phyloP scores from a whole-genome alignment of 1,139 yeast species.

The Hansenula sp. region DNA sequence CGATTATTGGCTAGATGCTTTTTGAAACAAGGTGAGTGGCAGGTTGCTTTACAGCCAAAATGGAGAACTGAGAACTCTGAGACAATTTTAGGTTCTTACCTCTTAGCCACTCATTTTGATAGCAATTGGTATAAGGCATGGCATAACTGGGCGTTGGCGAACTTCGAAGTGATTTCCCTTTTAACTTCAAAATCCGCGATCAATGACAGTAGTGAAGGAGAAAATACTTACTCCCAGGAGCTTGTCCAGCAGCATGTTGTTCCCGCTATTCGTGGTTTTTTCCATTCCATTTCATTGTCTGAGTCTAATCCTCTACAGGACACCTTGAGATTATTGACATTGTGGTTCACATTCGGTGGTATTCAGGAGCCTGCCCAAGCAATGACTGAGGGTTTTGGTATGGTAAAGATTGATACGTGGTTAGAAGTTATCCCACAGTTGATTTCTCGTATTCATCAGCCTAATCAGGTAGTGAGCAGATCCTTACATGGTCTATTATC shows the following conservation, averaged over 20 bases:
- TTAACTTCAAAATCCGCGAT: slow-evolving; percentile 39
- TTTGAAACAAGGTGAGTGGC: slow-evolving; percentile 98
- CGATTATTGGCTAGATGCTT: slow-evolving; percentile 88
- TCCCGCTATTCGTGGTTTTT: slow-evolving; percentile 93
- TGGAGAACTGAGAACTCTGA: slow-evolving; percentile 72
- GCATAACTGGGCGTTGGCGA: slow-evolving; percentile 99
- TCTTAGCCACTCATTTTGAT: slow-evolving; percentile 93
- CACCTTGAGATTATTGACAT: slow-evolving; percentile 79
- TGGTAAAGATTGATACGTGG: slow-evolving; percentile 93
- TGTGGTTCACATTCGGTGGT: slow-evolving; percentile 97
- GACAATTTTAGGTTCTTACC: slow-evolving; percentile 84
- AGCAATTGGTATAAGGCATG: slow-evolving; percentile 95
- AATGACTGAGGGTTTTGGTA: slow-evolving; percentile 83
- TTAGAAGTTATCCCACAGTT: slow-evolving; percentile 92
- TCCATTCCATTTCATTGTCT: slow-evolving; percentile 89
- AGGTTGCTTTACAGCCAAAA: slow-evolving; percentile 68
- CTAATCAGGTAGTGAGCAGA: slow-evolving; percentile 78
- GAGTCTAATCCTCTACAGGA: slow-evolving; percentile 88
- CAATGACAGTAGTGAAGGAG: slow-evolving; percentile 23
- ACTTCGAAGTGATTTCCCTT: slow-evolving; percentile 87
- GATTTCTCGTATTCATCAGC: slow-evolving; percentile 95
- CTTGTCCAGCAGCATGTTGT: slow-evolving; percentile 82
- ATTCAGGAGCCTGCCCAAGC: slow-evolving; percentile 88
- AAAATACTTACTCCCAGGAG: slow-evolving; percentile 43
- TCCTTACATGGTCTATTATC: slow-evolving; percentile 78